Evolutionary conservation across 2,329 filamentous ascomycete species (phyloP), one percentile per base, ranked within the genome.

Genomic region (Fusarium phyllophilum): DNA sequence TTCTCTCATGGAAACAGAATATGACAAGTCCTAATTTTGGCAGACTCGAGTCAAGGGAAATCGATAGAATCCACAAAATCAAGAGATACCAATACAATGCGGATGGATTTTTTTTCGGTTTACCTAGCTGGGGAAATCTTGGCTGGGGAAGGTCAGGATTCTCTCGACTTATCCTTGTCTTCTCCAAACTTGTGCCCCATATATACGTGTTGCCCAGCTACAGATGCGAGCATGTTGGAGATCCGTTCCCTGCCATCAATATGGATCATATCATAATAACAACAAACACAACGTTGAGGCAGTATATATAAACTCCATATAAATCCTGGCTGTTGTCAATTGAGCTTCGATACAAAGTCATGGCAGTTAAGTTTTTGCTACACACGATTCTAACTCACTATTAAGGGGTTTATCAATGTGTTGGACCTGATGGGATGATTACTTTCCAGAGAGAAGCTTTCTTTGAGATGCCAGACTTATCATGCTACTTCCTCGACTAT

Each of bases 101-200:
- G 29, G 45, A 33, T 33, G 29, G 31, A 39, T 18, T 34, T 65
- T 29, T 29, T 29, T 36, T 54, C 59, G 59, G 67, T 38, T 56
- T 70, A 66, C 67, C 67, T n/a, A 54, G 42, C 62, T 56, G 41
- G 66, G 67, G 38, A 58, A 54, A 42, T 33, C 51, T 58, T 70
- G 29, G 26, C 45, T 54, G 58, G 67, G 66, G 49, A 69, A 70
- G 45, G 56, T 49, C 22, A 58, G 39, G 24, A 60, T 60, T 66
- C 33, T 36, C n/a, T 68, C 20, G 29, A 66, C 45, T 49, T 48
- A 70, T 48, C 66, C 59, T 59, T 70, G 59, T 70, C 46, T 41
- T 59, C 67, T 69, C 67, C 56, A 68, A 57, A 65, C 58, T 51
- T 56, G 34, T 59, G 59, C 48, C 41, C 64, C 56, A 63, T 70